Evolutionary conservation across 768 basidiomycete species (phyloP), one percentile per base, ranked within the genome.

Genomic region (Pluteus cervinus): DNA sequence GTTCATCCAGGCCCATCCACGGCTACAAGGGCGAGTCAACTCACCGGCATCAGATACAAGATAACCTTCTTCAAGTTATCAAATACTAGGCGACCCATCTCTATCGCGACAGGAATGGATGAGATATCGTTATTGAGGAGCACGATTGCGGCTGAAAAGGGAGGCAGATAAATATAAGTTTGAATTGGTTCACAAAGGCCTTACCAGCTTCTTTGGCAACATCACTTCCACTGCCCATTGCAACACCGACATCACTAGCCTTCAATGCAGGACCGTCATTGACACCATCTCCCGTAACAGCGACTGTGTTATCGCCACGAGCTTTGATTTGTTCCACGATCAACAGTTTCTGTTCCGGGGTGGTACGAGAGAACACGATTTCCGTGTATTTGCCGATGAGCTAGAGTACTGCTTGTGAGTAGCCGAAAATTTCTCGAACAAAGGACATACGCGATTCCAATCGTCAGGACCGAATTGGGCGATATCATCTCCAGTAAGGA

Each of bases 91-190:
- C 76, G 71, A 35, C 78, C 78, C 53, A 76, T 69, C 46, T 75
- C 65, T 41, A 79, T 73, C 1, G 73, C 78, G 37, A 69, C 63
- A 4, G 68, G 68, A 45, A 81, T 78, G 7, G 75, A 75, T 4
- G 71, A 61, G 44, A 80, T 75, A 54, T 76, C 70, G 40, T 76
- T 74, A 49, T 78, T 72, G 33, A 75, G 65, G 30, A 79, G 57
- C 11, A 78, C 70, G 34, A 77, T 60, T 20, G 57, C 58, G 48
- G 65, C 65, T 65, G 15, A 7, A n/a, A n/a, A n/a, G n/a, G n/a
- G 47, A 82, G 71, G 1, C 76, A 81, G 29, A 67, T 67, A 33
- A 77, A 65, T 42, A 83, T 81, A 2, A 77, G 74, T 1, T 76
- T 72, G 46, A 85, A 79, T 51, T 80, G 76, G 40, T 79, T 73